Conservation (phyloP, 176 grass and related monocot genomes). For the Calamus simplicifolius region DNA sequence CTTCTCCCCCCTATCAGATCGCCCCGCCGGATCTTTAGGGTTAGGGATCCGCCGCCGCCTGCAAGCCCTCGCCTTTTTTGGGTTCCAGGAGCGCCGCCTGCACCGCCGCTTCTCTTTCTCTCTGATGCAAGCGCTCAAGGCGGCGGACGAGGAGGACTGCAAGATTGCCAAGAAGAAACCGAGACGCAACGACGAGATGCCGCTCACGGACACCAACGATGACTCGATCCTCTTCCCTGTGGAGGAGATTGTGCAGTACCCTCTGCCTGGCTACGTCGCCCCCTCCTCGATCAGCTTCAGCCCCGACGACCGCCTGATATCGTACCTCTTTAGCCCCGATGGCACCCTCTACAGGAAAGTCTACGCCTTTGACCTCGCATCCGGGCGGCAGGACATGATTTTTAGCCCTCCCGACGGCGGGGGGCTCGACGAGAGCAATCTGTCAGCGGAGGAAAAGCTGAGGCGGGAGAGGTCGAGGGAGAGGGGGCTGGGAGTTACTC, state of each 20-base stretch:
- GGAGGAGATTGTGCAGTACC: conserved; percentile 86
- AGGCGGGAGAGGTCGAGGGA: conserved; percentile 80
- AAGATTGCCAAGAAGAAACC: conserved; percentile 11
- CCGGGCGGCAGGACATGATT: conserved; percentile 52
- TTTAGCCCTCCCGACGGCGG: conserved; percentile 72
- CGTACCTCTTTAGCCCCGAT: conserved; percentile 81
- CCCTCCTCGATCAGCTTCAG: conserved; percentile 79
- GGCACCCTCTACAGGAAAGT: conserved; percentile 76
- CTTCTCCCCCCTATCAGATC: conserved; percentile 10
- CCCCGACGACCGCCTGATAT: conserved; percentile 70
- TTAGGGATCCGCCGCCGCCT: neutral
- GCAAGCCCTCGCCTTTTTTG: neutral
- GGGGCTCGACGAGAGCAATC: conserved; percentile 73
- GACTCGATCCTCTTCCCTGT: conserved; percentile 28
- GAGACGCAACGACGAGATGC: conserved; percentile 31
- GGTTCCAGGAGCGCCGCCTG: neutral
- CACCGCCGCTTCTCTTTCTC: neutral
- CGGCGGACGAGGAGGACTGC: conserved; percentile 35
- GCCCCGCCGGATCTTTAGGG: neutral
- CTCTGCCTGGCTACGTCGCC: conserved; percentile 68
- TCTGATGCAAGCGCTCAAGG: conserved; percentile 69
- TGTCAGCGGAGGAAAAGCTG: conserved; percentile 78
- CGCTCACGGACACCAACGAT: conserved; percentile 35
- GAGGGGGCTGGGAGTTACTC: conserved; percentile 82
- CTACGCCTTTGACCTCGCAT: conserved; percentile 50